Base-by-base conservation (phyloP, 2,329 filamentous ascomycete species). In the Periconia sp. region DNA sequence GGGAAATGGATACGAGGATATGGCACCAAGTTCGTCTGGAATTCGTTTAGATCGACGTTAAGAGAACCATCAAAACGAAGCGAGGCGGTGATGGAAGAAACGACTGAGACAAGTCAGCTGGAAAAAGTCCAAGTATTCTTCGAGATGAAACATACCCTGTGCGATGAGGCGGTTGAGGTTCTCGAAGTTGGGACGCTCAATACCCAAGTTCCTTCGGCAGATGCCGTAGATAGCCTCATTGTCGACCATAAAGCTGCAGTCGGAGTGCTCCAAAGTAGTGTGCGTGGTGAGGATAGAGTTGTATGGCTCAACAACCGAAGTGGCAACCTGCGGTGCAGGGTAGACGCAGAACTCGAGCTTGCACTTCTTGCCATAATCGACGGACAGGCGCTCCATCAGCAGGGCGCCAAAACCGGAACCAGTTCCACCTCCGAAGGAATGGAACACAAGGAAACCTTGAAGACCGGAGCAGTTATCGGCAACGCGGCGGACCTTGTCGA, bases 201-300 rank as follows among this genome's bases (percentile, higher is more conserved):
- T 92, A 65, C 91, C 92, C 62, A 99, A 86, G 84, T 96, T 97
- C 76, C 92, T 90, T 74, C 92, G 90, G 88, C 94, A 99, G 77
- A 99, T 97, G 77, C 97, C 94, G 81, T 97, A 97, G 77, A 99
- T 97, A 71, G 94, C 94, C 84, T 99, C 94, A 81, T 99, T 99
- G 83, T 99, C 94, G 66, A 99, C 94, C 91, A 97, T 96, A 86
- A 99, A 99, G 71, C 90, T 95, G 85, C 94, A 97, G 85, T 99
- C 94, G 60, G 92, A 96, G 85, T 99, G 92, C 86, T 99, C 94
- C 53, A 99, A 88, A 62, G 94, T 97, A 75, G 92, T 97, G 86
- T 99, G 94, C 61, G 94, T 97, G 69, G 94, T 97, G 66, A 99
- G 87, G 75, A 97, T 97, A 49, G 94, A 97, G 87, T 99, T 99